Evolutionary conservation across 345 rosid genomes (phyloP).

Genomic region (Camelina neglecta): DNA sequence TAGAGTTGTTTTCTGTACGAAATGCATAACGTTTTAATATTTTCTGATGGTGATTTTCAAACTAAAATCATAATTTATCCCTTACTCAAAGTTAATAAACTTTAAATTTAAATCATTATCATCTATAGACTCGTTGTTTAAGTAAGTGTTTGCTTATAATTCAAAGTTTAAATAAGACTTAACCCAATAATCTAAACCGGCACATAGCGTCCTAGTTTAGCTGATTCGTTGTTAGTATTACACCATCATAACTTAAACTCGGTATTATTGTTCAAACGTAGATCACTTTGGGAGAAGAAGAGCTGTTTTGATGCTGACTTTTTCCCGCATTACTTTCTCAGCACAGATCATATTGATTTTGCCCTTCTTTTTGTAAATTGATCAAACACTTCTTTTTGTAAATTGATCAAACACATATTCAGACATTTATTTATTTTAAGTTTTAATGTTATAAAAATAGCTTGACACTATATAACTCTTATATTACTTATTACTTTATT

Average conservation of each 20-base stretch:
- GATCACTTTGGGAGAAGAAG: slow-evolving; percentile 8
- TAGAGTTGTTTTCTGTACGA: neutral
- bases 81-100: neutral
- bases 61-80: neutral
- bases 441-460: neutral
- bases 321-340: slow-evolving; percentile 19
- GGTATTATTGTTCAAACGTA: neutral
- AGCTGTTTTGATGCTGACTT: slow-evolving; percentile 34
- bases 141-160: neutral
- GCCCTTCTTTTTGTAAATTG: neutral
- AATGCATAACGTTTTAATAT: neutral
- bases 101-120: neutral
- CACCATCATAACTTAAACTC: neutral
- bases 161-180: no score
- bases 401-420: neutral
- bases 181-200: no score
- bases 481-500: neutral
- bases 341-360: slow-evolving; percentile 7
- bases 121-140: neutral
- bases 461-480: neutral
- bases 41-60: neutral
- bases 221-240: neutral
- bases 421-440: neutral
- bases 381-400: neutral
- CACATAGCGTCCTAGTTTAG: no score